Evolutionary conservation across 176 grass and related monocot genomes (phyloP), one percentile per base, ranked within the genome.

Genomic region (Rhynchospora pubera): DNA sequence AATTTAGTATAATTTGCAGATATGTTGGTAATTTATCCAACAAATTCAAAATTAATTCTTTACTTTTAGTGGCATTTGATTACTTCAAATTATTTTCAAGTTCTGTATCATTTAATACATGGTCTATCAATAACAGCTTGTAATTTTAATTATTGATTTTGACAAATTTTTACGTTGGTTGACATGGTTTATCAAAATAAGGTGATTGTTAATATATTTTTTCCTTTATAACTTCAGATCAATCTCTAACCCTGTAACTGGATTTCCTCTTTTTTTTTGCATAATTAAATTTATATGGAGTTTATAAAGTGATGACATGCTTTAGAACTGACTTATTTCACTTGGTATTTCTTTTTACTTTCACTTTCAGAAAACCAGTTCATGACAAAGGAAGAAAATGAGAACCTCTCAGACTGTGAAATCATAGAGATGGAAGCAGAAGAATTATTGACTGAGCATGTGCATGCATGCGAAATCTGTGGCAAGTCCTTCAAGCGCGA

Each of bases 401-500:
- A 70, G 62, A 88, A 63, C 63, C 87, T 83, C 30, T 88, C 53
- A 32, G 83, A 78, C 84, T 92, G 83, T 83, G 92, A 99, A 13
- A 86, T 95, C 66, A 85, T 95, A 60, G 96, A 99, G 90, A 88
- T 98, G 64, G 91, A 98, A 65, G 87, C 85, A 28, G 80, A 80
- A 18, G 96, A 98, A 89, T 86, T 98, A 61, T 85, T 98, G 18
- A 87, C 86, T 82, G 96, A 98, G 85, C 96, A 98, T 47, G 84
- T 93, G 50, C 96, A 98, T 89, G 86, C 89, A 71, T 98, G 96
- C 81, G 87, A 94, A 70, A 89, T 98, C 68, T 98, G 96, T 81
- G 92, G 96, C 84, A 98, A 98, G 87, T 91, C 92, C 24, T 98
- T 98, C 85, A 93, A 90, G 89, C 96, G 96, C 68, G 96, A 98